Base-by-base conservation (phyloP, 495 filamentous ascomycete genomes). In the Polyplosphaeria fusca region DNA sequence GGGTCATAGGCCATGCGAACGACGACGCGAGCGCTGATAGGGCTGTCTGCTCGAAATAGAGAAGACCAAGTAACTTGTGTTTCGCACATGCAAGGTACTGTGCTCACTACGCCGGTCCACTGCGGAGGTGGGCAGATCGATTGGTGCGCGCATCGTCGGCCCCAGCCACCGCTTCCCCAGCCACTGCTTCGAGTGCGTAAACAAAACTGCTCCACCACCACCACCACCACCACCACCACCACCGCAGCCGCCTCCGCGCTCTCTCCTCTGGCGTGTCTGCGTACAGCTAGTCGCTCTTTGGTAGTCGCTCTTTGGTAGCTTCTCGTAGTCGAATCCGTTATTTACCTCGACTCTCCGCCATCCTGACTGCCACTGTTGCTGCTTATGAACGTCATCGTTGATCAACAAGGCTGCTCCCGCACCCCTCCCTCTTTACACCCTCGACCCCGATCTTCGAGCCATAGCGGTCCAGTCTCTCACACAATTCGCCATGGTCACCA, bases 401-500 rank as follows among this genome's bases (percentile, higher is more conserved):
- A 14, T 48, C 42, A 20, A 20, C 42, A 20, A 35, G 42, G 56
- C 48, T 39, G 56, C 49, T 44, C 41, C 16, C 48, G 56, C 49
- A 42, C 48, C 56, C 16, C 28, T 35, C 30, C 30, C 14, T 35
- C 30, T 7, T 14, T 12, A 11, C 39, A 19, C 20, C 18, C 39
- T 13, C 39, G 11, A 7, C 39, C 9, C 7, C 39, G 39, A 9
- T 5, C 39, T 13, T 5, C 23, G 18, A 9, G 5, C 43, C 18
- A 11, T 4, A 26, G 18, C 43, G 9, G 11, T 32, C 4, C 22
- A 27, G 46, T 7, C 22, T 14, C 14, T 19, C 25, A 12, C 30
- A 14, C 14, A 35, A 35, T 35, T 7, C 30, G 45, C 37, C 52
- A 69, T 69, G 67, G 65, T 65, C 18, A 63, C 54, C 47, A 69